A percentile compares a stretch with the other conserved stretches of the same genome.
Evolutionary conservation across 768 basidiomycete genomes (phyloP).

Genomic region (Piloderma croceum): DNA sequence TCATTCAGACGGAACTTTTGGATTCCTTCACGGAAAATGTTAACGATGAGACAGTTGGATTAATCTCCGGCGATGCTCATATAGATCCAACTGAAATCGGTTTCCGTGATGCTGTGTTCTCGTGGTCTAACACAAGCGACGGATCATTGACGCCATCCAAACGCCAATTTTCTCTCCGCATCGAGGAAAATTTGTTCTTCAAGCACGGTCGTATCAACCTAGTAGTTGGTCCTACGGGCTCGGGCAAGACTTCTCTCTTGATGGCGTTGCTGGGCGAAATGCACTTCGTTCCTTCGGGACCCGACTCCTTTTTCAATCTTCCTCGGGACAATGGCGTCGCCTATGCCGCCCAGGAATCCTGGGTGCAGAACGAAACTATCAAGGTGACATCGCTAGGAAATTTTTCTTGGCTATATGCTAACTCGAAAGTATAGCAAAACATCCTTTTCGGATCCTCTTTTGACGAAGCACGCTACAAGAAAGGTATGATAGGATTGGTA

Average conservation of each 20-base stretch:
- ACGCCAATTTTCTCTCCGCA: conserved; percentile 43
- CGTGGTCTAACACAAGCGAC: conserved; percentile 17
- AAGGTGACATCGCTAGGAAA: conserved; percentile 13
- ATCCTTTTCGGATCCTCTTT: conserved; percentile 45
- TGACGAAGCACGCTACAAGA: conserved; percentile 39
- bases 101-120: conserved; percentile 12
- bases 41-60: neutral
- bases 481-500: conserved; percentile 21
- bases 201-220: conserved; percentile 36
- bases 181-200: conserved; percentile 54
- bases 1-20: conserved; percentile 40
- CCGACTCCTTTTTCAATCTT: conserved; percentile 36
- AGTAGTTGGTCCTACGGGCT: conserved; percentile 27
- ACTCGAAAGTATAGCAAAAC: conserved; percentile 42
- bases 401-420: too few species aligned
- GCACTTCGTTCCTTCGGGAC: conserved; percentile 23
- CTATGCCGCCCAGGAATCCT: conserved; percentile 44
- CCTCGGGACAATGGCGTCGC: conserved; percentile 41
- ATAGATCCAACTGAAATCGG: conserved; percentile 2
- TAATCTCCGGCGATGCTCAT: neutral
- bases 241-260: conserved; percentile 27
- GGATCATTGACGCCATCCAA: conserved; percentile 36
- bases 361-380: conserved; percentile 44
- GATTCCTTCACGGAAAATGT: conserved; percentile 31
- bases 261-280: conserved; percentile 24